A percentile compares a stretch with the other conserved stretches of the same genome.
phyloP scores from a whole-genome alignment of 441 rosid species.

The Corymbia calophylla region DNA sequence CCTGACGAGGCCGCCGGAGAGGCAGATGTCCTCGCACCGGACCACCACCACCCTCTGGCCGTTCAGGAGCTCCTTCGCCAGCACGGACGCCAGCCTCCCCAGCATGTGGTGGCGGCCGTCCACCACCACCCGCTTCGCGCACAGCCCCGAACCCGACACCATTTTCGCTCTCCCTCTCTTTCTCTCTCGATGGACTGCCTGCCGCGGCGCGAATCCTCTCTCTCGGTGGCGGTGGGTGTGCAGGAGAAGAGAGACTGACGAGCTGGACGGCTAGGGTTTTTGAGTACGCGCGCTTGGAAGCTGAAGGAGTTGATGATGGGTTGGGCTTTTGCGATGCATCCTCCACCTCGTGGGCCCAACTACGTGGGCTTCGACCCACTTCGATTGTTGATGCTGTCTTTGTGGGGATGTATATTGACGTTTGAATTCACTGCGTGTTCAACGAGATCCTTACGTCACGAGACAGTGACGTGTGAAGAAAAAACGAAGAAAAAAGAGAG shows the following conservation, averaged over 20 bases:
- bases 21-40: slow-evolving; percentile 18
- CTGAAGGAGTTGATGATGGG: not conserved
- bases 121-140: slow-evolving; percentile 12
- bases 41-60: slow-evolving; percentile 21
- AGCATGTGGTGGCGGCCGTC: slow-evolving; percentile 19
- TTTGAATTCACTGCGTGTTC: not conserved
- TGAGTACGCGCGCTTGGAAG: not conserved
- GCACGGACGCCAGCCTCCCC: slow-evolving; percentile 14
- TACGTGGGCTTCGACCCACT: not conserved
- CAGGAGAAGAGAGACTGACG: not conserved
- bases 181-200: not conserved
- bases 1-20: slow-evolving; percentile 21
- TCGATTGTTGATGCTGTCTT: not conserved
- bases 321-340: not conserved
- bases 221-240: not conserved
- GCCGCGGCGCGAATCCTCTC: not conserved
- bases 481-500: not conserved
- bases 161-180: not conserved
- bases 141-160: slow-evolving; percentile 17
- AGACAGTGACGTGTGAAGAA: not conserved
- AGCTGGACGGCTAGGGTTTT: not conserved
- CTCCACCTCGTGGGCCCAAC: not conserved
- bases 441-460: not conserved
- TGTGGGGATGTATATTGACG: too few species aligned
- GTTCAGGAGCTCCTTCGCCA: slow-evolving; percentile 17